Percentiles rank a stretch among this genome's conserved stretches.
Evolutionary conservation across 2,329 filamentous ascomycete species (phyloP).

Genomic region (Calonectria honghensis): DNA sequence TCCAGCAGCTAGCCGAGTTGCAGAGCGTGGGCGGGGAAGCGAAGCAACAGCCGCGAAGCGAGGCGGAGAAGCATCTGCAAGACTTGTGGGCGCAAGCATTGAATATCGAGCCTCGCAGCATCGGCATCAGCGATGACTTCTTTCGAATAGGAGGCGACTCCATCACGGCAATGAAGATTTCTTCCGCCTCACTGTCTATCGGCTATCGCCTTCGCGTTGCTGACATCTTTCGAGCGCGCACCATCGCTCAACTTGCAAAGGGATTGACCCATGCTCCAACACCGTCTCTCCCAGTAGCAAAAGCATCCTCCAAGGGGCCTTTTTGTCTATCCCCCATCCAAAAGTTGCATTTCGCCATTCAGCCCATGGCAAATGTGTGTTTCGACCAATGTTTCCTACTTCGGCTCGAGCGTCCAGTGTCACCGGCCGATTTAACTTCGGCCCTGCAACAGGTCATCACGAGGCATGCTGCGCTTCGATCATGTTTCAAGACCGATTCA

Average conservation of each 20-base stretch:
- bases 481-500: not conserved
- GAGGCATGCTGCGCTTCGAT: not conserved
- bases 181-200: conserved; percentile 23
- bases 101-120: conserved; percentile 55
- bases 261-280: not conserved
- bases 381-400: not conserved
- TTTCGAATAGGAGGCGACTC: conserved; percentile 70
- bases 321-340: not conserved
- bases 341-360: not conserved
- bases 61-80: conserved; percentile 52
- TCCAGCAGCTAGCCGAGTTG: conserved; percentile 62
- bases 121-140: conserved; percentile 67
- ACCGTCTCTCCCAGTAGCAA: not conserved
- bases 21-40: not conserved
- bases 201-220: conserved; percentile 31
- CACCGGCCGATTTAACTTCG: not conserved
- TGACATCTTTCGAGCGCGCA: conserved; percentile 36
- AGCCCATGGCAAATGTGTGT: not conserved
- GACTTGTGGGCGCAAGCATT: conserved; percentile 62
- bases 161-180: conserved; percentile 69
- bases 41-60: conserved; percentile 30
- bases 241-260: not conserved
- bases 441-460: not conserved
- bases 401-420: not conserved
- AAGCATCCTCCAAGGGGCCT: not conserved